Evolutionary conservation across 139 green algal genomes (phyloP), one percentile per base, ranked within the genome.

Genomic region (Prasinococcaceae sp.): DNA sequence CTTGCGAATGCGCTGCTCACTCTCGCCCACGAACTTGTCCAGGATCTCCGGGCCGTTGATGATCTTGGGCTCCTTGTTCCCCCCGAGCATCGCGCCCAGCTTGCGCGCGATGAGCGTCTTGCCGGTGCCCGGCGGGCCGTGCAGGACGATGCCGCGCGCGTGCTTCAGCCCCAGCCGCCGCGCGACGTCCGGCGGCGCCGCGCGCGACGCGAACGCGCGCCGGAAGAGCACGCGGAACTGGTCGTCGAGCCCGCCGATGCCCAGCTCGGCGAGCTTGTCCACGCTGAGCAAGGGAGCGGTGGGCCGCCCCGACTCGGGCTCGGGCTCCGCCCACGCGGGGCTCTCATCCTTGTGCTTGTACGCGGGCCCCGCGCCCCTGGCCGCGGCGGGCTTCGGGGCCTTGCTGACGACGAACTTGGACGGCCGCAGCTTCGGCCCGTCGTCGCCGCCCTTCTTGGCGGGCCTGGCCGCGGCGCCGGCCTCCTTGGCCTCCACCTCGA

Each of bases 11-110:
- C 61, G 60, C 23, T 55, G 44, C 43, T 65, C 65, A 30, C 40
- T 51, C 47, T 67, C 40, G 4, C 65, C 65, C 24, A 73, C 46
- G 28, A 58, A 73, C 50, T 46, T 55, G 32, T 54, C 28, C n/a
- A 73, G 43, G 29, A 73, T 63, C 53, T 73, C 65, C 22, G 65
- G 60, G 1, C 65, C 65, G 36, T 62, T 63, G 2, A 69, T 47
- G 9, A 69, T 57, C n/a, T 58, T 47, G n/a, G 44, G 44, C 38
- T 30, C 51, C n/a, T n/a, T n/a, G 32, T 55, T 41, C 33, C 40
- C 33, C 30, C 53, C 44, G 6, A 66, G 36, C 25, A 58, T 22
- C 5, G 43, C 30, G 8, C 48, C 58, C 1, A 66, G 12, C 49
- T 58, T 35, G 38, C 37, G 40, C 28, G 58, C 58, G 17, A 66